Evolutionary conservation across 1,284 basidiomycete species (phyloP).

Genomic region (Moesziomyces sp.): DNA sequence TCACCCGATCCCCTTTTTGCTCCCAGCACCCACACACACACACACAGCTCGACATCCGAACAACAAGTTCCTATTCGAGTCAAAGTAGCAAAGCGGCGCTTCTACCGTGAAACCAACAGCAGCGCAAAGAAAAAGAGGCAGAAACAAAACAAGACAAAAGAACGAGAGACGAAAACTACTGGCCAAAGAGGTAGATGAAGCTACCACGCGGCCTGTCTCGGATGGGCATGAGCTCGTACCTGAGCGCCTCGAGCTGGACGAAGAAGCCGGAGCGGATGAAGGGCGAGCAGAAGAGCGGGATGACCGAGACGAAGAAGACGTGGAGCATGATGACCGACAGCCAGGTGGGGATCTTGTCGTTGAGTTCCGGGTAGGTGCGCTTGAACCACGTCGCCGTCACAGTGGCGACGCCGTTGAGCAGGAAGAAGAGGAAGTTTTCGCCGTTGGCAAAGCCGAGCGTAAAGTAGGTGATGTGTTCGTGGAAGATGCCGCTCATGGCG

Average conservation of each 20-base stretch:
- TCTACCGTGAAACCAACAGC: too few relatives aligned
- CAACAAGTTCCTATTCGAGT: neutral
- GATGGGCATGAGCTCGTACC: slow-evolving; percentile 58
- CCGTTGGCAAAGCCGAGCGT: slow-evolving; percentile 60
- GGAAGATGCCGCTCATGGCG: slow-evolving; percentile 61
- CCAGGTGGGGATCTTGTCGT: slow-evolving; percentile 55
- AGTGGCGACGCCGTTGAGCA: slow-evolving; percentile 61
- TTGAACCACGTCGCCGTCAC: slow-evolving; percentile 61
- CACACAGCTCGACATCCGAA: too few relatives aligned
- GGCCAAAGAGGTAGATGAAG: slow-evolving; percentile 61
- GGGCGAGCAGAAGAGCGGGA: slow-evolving; percentile 63
- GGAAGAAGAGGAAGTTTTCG: slow-evolving; percentile 66
- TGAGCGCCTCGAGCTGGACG: slow-evolving; percentile 57
- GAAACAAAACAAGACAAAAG: neutral
- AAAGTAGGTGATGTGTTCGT: slow-evolving; percentile 65
- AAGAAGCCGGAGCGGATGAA: slow-evolving; percentile 63
- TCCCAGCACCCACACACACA: too few relatives aligned
- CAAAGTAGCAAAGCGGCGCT: neutral
- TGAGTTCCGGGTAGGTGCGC: slow-evolving; percentile 52
- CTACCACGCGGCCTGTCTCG: slow-evolving; percentile 43
- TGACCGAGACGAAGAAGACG: slow-evolving; percentile 53
- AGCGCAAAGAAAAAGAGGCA: too few relatives aligned
- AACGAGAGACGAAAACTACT: slow-evolving; percentile 15
- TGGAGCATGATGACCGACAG: slow-evolving; percentile 56
- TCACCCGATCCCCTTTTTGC: too few relatives aligned